Base-by-base conservation (phyloP, 345 rosid species). In the Populus simonii region DNA sequence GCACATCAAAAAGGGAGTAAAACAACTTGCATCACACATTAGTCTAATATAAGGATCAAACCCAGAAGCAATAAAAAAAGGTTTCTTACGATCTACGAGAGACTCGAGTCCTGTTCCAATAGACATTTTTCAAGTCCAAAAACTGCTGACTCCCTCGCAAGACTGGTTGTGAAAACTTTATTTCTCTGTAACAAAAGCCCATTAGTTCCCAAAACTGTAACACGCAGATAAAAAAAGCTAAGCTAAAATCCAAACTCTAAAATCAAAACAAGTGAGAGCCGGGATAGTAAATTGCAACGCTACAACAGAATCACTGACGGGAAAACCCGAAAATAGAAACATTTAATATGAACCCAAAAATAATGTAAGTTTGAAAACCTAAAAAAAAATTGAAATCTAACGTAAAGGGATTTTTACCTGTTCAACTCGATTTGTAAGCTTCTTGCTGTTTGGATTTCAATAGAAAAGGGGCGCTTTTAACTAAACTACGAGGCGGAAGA, bases 71-170 rank as follows among this genome's bases (percentile, higher is more conserved):
- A 38, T 51, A 31, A 35, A 35, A 35, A 80, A 74, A 22, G 16
- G 6, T n/a, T 43, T 25, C 89, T 15, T 88, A 91, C 95, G 95
- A 71, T 94, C 95, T 0, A 93, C 97, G 67, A 94, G 91, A 71
- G 95, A 84, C 74, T 94, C 97, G 9, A 94, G 93, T 67, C 94
- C 97, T 25, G 83, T 92, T 51, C 91, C 87, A 65, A 82, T 71
- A 36, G 95, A 85, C 97, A 94, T 94, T 18, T 69, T 51, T 13
- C 75, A 72, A 53, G 43, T 33, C 39, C 12, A 12, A 36, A 18
- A 71, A 10, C 41, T 16, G 15, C 74, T 51, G 38, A 16, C 3
- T 71, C 20, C 53, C 41, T 38, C 6, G 72, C n/a, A 6, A 68
- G 53, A 39, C 12, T 41, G 72, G 31, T 11, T 39, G 43, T 27